phyloP scores from a whole-genome alignment of 192 early-diverging fungal genomes.

The Radiomyces spectabilis region DNA sequence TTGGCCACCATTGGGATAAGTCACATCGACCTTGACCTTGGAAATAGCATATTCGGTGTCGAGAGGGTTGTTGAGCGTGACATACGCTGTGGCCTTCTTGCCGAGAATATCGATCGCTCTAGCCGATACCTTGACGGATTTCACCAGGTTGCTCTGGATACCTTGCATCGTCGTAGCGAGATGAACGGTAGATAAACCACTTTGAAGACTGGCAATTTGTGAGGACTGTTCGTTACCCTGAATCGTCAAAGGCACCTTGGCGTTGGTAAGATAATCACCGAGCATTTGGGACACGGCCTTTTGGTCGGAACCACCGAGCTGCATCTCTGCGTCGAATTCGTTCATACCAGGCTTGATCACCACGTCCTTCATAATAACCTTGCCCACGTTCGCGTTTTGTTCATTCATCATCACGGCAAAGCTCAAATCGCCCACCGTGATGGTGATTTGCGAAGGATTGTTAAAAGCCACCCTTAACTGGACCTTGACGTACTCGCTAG shows the following conservation, averaged over 20 bases:
- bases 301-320: slow-evolving; percentile 19
- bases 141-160: slow-evolving; percentile 35
- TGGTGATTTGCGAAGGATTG: slow-evolving; percentile 46
- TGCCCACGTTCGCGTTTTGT: slow-evolving; percentile 25
- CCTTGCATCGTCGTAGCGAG: slow-evolving; percentile 33
- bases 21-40: neutral
- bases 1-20: neutral
- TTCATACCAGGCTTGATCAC: slow-evolving; percentile 42
- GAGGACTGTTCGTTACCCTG: slow-evolving; percentile 29
- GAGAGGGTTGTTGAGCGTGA: slow-evolving; percentile 21
- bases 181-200: slow-evolving; percentile 33
- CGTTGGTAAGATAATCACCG: slow-evolving; percentile 33
- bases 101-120: neutral
- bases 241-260: slow-evolving; percentile 26
- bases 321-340: slow-evolving; percentile 29
- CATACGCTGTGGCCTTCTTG: neutral
- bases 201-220: slow-evolving; percentile 31
- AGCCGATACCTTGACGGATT: neutral
- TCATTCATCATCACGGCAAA: slow-evolving; percentile 33
- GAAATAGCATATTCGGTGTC: neutral
- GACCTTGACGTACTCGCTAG: slow-evolving; percentile 31
- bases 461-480: slow-evolving; percentile 31
- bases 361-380: slow-evolving; percentile 32
- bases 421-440: slow-evolving; percentile 36
- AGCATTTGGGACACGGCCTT: slow-evolving; percentile 27